These are phyloP conservation scores for Acer campestre DNA, from an alignment of 345 rosid genomes.

Conservation along the genomic window DNA sequence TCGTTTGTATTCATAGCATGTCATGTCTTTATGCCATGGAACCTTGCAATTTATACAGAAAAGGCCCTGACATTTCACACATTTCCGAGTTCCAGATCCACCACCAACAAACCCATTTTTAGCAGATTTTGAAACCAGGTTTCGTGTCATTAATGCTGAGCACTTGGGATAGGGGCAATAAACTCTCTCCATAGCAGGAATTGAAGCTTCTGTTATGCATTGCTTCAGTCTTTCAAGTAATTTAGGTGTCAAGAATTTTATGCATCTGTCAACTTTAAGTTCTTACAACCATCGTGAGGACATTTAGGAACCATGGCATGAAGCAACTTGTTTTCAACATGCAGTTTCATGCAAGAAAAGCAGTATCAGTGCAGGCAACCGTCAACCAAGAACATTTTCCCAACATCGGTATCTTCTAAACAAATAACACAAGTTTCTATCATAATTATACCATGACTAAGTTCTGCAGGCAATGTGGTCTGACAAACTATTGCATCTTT, in stretches of 20 bases:
- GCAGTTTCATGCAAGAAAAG: conserved; percentile 83
- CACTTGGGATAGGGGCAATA: conserved; percentile 83
- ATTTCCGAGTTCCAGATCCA: conserved; percentile 54
- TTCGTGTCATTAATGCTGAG: conserved; percentile 72
- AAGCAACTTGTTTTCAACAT: conserved; percentile 71
- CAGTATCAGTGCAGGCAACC: conserved; percentile 77
- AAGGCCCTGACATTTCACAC: conserved; percentile 52
- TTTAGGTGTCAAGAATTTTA: conserved; percentile 62
- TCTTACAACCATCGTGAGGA: conserved; percentile 74
- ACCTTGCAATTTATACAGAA: conserved; percentile 80
- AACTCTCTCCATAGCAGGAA: conserved; percentile 58
- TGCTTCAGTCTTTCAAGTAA: conserved; percentile 54
- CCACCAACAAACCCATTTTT: conserved; percentile 28
- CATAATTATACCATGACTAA: conserved; percentile 39
- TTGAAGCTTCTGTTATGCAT: conserved; percentile 66
- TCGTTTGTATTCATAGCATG: conserved; percentile 48
- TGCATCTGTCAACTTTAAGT: conserved; percentile 54
- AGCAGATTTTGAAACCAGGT: conserved; percentile 46
- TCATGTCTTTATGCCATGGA: conserved; percentile 66
- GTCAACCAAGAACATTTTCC: conserved; percentile 60
- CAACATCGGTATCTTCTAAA: conserved; percentile 56
- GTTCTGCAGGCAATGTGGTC: conserved; percentile 49
- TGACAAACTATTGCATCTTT: conserved; percentile 79
- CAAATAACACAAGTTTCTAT: conserved; percentile 76
- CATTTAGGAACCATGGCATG: conserved; percentile 62